Conservation (phyloP, 352 stramenopile genomes). For the Phytophthora sansomeana region DNA sequence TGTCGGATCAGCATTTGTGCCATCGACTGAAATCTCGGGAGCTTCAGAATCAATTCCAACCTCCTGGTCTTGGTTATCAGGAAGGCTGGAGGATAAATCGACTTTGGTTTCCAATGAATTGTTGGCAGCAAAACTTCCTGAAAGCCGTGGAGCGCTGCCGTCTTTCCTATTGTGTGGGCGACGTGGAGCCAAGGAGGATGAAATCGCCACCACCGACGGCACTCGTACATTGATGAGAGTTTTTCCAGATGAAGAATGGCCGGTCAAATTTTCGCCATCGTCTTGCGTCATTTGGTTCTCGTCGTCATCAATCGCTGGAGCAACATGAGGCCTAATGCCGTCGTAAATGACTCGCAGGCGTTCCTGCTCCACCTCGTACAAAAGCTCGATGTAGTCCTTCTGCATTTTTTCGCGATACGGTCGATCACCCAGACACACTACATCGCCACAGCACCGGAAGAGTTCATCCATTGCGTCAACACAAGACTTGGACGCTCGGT, state of each 20-base stretch:
- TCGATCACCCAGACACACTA: constrained; percentile 48
- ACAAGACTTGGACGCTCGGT: constrained; percentile 56
- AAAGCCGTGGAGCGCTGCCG: neutral
- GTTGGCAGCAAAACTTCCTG: neutral
- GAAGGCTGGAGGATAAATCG: neutral
- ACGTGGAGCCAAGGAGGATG: constrained; percentile 10
- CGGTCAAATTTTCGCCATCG: constrained; percentile 7
- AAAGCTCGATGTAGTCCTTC: constrained; percentile 78
- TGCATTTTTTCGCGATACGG: constrained; percentile 76
- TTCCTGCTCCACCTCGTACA: constrained; percentile 79
- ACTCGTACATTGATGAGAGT: constrained; percentile 28
- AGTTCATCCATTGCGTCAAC: constrained; percentile 59
- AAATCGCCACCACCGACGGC: constrained; percentile 9
- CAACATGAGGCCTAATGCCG: constrained; percentile 28
- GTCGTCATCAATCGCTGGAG: constrained; percentile 15
- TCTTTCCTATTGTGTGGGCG: constrained; percentile 20
- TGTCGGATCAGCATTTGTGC: constrained; percentile 12
- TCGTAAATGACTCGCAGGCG: constrained; percentile 69
- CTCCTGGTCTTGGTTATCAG: constrained; percentile 26
- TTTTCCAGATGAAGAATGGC: constrained; percentile 14
- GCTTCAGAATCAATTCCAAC: neutral
- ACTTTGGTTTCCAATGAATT: constrained; percentile 3
- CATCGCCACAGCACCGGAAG: constrained; percentile 50
- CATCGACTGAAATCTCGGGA: constrained; percentile 14
- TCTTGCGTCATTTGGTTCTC: constrained; percentile 1